Percentiles rank a stretch among this genome's conserved stretches.
Conservation (phyloP, 768 basidiomycete species). For the Termitomyces sp. region DNA sequence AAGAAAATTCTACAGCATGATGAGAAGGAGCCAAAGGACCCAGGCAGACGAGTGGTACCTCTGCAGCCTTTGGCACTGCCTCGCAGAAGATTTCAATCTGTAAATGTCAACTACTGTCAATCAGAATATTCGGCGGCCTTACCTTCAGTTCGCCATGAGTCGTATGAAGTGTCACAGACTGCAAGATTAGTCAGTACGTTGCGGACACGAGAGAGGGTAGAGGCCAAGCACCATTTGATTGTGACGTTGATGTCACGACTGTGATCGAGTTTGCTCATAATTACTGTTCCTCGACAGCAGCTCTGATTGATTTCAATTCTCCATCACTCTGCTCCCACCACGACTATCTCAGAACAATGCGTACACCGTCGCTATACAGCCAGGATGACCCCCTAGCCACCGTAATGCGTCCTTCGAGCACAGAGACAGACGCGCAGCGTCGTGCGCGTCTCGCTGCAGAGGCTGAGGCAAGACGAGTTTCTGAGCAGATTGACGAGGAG, state of each 20-base stretch:
- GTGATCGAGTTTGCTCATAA: constrained; percentile 10
- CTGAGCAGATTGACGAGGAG: constrained; percentile 81
- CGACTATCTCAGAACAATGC: constrained; percentile 36
- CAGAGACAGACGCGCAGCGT: constrained; percentile 67
- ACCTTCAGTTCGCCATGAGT: constrained; percentile 96
- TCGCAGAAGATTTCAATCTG: constrained; percentile 98
- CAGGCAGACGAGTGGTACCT: constrained; percentile 44
- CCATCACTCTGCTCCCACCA: constrained; percentile 18
- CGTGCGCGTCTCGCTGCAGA: constrained; percentile 57
- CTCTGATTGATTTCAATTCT: constrained; percentile 16
- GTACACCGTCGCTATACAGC: constrained; percentile 70
- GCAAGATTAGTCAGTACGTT: constrained; percentile 13
- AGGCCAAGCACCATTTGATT: constrained; percentile 17
- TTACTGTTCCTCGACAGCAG: constrained; percentile 3
- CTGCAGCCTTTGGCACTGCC: constrained; percentile 91
- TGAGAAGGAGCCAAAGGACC: constrained; percentile 5
- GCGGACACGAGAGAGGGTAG: constrained; percentile 7
- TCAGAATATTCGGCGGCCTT: not conserved
- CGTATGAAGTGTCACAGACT: constrained; percentile 96
- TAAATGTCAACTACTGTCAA: not conserved
- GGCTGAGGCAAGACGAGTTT: constrained; percentile 70
- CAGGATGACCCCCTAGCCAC: constrained; percentile 74
- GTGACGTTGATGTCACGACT: constrained; percentile 21
- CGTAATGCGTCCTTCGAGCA: constrained; percentile 58
- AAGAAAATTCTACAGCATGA: constrained; percentile 76